A percentile compares a stretch with the other conserved stretches of the same genome.
Evolutionary conservation across 2,329 filamentous ascomycete species (phyloP).

Genomic region (Fusarium udum): DNA sequence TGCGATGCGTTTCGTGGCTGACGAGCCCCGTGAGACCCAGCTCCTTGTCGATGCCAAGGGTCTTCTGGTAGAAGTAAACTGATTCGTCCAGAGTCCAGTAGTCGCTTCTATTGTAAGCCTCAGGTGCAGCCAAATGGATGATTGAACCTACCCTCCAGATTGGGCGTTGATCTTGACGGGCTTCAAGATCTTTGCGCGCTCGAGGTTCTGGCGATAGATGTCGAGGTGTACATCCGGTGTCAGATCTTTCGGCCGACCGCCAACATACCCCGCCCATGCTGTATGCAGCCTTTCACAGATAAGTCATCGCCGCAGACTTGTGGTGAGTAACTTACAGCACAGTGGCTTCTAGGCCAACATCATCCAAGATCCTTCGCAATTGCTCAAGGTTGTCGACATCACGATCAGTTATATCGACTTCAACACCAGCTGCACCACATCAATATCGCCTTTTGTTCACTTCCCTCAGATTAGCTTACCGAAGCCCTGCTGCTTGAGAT

Average conservation of each 20-base stretch:
- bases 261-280: not conserved
- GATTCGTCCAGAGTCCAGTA: not conserved
- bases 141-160: not conserved
- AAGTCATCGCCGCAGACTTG: accelerated
- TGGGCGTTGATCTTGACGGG: not conserved
- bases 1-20: not conserved
- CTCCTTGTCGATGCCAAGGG: not conserved
- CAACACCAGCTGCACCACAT: not conserved
- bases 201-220: not conserved
- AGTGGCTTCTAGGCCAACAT: not conserved
- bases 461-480: accelerated
- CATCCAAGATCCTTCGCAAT: not conserved
- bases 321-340: not conserved
- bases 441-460: accelerated
- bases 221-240: not conserved
- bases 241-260: accelerated
- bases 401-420: not conserved
- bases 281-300: accelerated
- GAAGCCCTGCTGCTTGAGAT: not conserved
- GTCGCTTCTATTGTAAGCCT: accelerated
- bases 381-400: not conserved
- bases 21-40: not conserved
- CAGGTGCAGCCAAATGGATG: accelerated
- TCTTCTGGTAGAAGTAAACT: not conserved
- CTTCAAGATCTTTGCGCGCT: not conserved